These are phyloP conservation scores for Solanum megistacrolobum DNA, from an alignment of 257 asterid species.

Conservation along the genomic window DNA sequence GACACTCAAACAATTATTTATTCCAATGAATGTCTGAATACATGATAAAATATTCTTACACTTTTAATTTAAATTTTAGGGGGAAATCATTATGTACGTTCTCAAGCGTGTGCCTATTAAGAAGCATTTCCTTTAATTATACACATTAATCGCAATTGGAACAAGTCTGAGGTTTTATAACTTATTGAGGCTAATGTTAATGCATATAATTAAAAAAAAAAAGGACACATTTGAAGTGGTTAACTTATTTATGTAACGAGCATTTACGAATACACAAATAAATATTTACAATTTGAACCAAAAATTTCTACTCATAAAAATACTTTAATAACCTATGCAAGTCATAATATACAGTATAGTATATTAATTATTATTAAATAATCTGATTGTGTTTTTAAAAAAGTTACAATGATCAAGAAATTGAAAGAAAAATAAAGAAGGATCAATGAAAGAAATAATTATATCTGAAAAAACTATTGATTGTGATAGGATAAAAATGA, in stretches of 20 bases:
- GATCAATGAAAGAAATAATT: background rate
- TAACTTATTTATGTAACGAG: too few relatives aligned
- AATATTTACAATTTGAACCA: too few relatives aligned
- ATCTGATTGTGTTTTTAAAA: background rate
- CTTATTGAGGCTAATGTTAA: background rate
- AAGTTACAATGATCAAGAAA: background rate
- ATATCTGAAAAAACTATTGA: background rate
- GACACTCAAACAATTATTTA: background rate
- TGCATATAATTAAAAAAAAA: background rate
- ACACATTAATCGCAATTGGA: too few relatives aligned
- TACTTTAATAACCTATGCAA: too few relatives aligned
- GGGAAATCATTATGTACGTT: background rate
- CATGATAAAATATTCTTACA: too few relatives aligned
- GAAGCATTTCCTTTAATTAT: background rate
- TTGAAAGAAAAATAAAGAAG: background rate
- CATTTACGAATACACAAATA: background rate
- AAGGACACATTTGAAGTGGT: too few relatives aligned
- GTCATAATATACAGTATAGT: too few relatives aligned
- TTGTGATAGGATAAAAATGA: background rate
- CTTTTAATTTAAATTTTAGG: too few relatives aligned
- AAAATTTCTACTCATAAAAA: too few relatives aligned
- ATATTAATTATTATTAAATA: too few relatives aligned
- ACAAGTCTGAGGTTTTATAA: background rate
- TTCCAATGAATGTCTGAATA: too few relatives aligned
- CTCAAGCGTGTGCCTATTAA: too few relatives aligned